Evolutionary conservation across 1,139 yeast genomes (phyloP).

Genomic region (Hyphopichia buzzinii): DNA sequence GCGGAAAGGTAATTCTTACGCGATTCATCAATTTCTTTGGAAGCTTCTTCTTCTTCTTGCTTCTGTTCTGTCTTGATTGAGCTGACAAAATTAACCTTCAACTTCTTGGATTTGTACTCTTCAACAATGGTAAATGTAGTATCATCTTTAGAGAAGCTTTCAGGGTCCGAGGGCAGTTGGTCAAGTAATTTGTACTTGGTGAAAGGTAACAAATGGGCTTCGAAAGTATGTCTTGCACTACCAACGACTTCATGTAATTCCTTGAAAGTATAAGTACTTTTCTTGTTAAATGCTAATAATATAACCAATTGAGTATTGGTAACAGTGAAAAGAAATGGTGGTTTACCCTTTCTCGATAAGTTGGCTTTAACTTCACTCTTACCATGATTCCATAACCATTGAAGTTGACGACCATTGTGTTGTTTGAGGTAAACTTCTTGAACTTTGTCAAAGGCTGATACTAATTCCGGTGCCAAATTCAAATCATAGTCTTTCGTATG

Average conservation of each 20-base stretch:
- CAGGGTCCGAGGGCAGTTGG: conserved; percentile 60
- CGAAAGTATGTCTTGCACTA: conserved; percentile 62
- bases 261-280: conserved; percentile 55
- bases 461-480: conserved; percentile 52
- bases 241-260: conserved; percentile 70
- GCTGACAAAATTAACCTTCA: conserved; percentile 80
- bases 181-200: conserved; percentile 73
- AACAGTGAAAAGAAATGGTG: conserved; percentile 79
- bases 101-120: conserved; percentile 82
- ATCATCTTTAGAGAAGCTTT: conserved; percentile 43
- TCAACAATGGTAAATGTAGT: conserved; percentile 70
- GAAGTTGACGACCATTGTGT: conserved; percentile 84
- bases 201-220: conserved; percentile 74
- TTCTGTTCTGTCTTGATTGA: conserved; percentile 77
- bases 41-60: conserved; percentile 79
- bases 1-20: conserved; percentile 87
- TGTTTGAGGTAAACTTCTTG: conserved; percentile 67
- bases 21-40: conserved; percentile 81
- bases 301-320: conserved; percentile 87
- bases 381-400: conserved; percentile 96
- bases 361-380: conserved; percentile 93
- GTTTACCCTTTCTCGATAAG: conserved; percentile 76
- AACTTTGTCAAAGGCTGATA: conserved; percentile 63
- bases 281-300: conserved; percentile 72
- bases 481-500: conserved; percentile 43